Evolutionary conservation across 768 basidiomycete genomes (phyloP).

Genomic region (Boletus bicolor): DNA sequence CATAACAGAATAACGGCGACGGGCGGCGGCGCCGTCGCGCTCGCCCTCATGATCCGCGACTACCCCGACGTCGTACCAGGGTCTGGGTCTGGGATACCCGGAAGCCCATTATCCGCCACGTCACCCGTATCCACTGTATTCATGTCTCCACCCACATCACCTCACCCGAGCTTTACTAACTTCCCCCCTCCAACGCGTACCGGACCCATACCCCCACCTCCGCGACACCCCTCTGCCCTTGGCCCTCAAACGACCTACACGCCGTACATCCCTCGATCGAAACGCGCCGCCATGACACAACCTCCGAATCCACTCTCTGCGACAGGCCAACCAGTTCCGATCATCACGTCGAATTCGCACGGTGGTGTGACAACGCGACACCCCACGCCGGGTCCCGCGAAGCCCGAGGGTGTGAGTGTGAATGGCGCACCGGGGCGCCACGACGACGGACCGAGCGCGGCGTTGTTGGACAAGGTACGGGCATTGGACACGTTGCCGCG

Average conservation of each 20-base stretch:
- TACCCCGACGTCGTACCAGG: constrained; percentile 75
- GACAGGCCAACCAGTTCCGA: constrained; percentile 51
- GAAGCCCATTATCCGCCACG: not conserved
- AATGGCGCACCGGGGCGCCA: constrained; percentile 9
- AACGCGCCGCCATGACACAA: constrained; percentile 35
- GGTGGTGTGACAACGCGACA: constrained; percentile 52
- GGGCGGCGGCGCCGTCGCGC: constrained; percentile 86
- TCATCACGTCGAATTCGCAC: constrained; percentile 64
- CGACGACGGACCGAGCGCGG: constrained; percentile 60
- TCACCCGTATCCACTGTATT: constrained; percentile 19
- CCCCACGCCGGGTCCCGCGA: constrained; percentile 12
- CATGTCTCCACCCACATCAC: constrained; percentile 33
- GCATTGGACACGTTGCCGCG: constrained; percentile 86
- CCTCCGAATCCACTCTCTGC: constrained; percentile 39
- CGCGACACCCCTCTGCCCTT: constrained; percentile 47
- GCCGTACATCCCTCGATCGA: constrained; percentile 72
- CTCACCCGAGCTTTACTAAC: constrained; percentile 28
- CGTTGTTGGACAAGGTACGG: constrained; percentile 82
- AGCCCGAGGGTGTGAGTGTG: not conserved
- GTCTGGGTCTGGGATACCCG: not conserved
- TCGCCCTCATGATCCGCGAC: constrained; percentile 95
- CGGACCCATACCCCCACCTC: constrained; percentile 45
- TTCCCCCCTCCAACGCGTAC: constrained; percentile 28
- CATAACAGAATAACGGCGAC: constrained; percentile 82
- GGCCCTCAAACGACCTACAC: constrained; percentile 73